Evolutionary conservation across 371 early-diverging fungal genomes (phyloP).

Genomic region (Neoconidiobolus thromboides): DNA sequence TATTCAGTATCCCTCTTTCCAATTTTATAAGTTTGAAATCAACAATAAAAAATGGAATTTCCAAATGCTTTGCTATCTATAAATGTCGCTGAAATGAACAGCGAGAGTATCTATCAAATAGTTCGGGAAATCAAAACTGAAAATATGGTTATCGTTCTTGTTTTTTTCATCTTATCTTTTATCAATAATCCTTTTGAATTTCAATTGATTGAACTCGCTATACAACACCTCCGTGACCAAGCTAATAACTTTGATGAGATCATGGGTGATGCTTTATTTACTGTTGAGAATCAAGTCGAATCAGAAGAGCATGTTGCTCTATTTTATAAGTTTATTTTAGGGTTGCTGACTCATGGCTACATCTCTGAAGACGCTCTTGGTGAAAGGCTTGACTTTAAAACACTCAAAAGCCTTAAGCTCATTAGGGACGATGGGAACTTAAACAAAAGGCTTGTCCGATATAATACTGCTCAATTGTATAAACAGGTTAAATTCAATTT

Average conservation of each 20-base stretch:
- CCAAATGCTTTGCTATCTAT: too few species aligned
- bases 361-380: background rate
- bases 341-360: background rate
- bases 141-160: too few species aligned
- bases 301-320: background rate
- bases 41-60: too few species aligned
- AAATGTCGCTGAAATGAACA: too few species aligned
- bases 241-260: background rate
- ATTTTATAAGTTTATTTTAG: background rate
- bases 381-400: background rate
- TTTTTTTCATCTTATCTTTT: too few species aligned
- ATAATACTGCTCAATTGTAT: slow-evolving; percentile 11
- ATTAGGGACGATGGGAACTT: background rate
- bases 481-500: slow-evolving; percentile 85
- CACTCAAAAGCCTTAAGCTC: background rate
- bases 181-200: too few species aligned
- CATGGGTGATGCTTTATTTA: background rate
- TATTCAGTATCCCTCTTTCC: too few species aligned
- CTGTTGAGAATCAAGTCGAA: background rate
- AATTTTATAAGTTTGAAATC: too few species aligned
- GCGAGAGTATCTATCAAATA: too few species aligned
- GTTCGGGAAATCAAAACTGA: too few species aligned
- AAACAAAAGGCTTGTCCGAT: background rate
- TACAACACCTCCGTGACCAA: background rate
- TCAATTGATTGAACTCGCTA: background rate